Evolutionary conservation across 2,329 filamentous ascomycete genomes (phyloP).

Genomic region (Exophiala sideris): DNA sequence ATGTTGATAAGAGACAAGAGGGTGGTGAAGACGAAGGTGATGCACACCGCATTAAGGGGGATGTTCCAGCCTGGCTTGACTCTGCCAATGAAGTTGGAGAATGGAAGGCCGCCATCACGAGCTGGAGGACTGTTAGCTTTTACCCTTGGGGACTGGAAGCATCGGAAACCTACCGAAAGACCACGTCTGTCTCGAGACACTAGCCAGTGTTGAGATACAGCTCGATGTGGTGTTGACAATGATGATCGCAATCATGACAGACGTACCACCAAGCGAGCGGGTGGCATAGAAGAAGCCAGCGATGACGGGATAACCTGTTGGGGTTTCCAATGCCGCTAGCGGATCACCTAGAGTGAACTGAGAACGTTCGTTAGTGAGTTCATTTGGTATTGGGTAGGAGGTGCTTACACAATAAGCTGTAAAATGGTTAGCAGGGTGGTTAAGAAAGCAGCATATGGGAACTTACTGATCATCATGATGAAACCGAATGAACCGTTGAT

Average conservation of each 20-base stretch:
- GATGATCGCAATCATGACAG: not conserved
- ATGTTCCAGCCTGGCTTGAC: conserved; percentile 12
- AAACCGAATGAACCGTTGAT: not conserved
- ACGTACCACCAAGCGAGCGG: not conserved
- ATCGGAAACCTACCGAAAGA: conserved; percentile 38
- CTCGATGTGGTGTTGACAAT: not conserved
- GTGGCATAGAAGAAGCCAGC: not conserved
- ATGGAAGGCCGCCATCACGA: no score
- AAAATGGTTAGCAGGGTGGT: not conserved
- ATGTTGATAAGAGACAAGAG: conserved; percentile 36
- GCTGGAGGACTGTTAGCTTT: no score
- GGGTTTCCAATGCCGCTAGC: not conserved
- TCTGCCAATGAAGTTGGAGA: no score
- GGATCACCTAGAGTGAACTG: not conserved
- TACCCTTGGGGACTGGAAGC: no score
- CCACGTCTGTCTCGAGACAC: conserved; percentile 22
- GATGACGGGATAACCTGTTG: not conserved
- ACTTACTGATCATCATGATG: not conserved
- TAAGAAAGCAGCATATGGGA: not conserved
- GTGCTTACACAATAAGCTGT: not conserved
- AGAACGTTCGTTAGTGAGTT: not conserved
- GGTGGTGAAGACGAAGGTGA: conserved; percentile 46
- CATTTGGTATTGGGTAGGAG: no score
- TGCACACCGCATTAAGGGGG: conserved; percentile 27
- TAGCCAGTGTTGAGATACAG: not conserved